These are phyloP conservation scores for Rhodotorula glutinis DNA, from an alignment of 1,284 basidiomycete species.

Conservation along the genomic window DNA sequence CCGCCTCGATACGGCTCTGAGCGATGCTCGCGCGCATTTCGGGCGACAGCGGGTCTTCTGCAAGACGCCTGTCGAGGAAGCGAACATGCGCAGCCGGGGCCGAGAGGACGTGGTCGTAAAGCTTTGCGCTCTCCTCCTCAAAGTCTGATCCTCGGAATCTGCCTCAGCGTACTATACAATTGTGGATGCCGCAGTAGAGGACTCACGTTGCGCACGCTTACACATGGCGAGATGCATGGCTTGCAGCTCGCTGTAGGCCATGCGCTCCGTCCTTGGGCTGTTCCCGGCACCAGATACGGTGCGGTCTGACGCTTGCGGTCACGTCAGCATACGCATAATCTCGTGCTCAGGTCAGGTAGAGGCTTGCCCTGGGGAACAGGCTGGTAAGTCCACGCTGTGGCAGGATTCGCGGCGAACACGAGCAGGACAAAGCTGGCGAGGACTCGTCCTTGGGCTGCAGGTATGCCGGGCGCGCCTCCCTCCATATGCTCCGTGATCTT, in stretches of 20 bases:
- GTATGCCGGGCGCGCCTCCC: neutral
- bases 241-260: neutral
- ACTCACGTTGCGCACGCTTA: neutral
- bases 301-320: neutral
- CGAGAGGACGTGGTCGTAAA: neutral
- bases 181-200: no score
- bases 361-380: no score
- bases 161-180: no score
- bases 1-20: neutral
- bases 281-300: neutral
- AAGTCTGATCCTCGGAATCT: neutral
- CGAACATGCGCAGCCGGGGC: neutral
- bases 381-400: no score
- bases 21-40: neutral
- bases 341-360: no score
- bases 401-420: no score
- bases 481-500: neutral
- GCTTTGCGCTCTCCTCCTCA: neutral
- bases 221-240: neutral
- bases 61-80: conserved; percentile 5
- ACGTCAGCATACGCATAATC: no score
- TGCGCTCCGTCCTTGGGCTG: neutral
- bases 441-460: neutral
- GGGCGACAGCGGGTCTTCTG: neutral
- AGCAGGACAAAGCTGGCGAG: neutral